A percentile compares a stretch with the other conserved stretches of the same genome.
phyloP scores from a whole-genome alignment of 2,329 filamentous ascomycete species.

The Ophiostoma montium region DNA sequence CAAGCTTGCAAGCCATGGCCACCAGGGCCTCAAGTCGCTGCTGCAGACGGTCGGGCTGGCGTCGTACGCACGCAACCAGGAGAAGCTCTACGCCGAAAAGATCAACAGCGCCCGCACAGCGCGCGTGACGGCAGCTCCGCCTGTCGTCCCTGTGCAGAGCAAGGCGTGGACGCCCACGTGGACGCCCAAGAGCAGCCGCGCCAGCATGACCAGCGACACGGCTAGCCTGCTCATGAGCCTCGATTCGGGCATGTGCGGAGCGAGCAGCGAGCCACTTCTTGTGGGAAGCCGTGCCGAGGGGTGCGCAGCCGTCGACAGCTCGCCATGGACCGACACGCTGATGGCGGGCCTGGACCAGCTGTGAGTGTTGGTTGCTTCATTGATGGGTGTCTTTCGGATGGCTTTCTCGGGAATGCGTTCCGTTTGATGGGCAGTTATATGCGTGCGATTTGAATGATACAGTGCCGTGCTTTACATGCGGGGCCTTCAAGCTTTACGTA shows the following conservation, averaged over 20 bases:
- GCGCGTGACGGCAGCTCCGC: not conserved
- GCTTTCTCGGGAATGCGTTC: too few species aligned
- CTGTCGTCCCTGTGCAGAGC: not conserved
- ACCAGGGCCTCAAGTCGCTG: slow-evolving; percentile 8
- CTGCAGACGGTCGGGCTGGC: slow-evolving; percentile 11
- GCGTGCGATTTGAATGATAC: too few species aligned
- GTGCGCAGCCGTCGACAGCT: too few species aligned
- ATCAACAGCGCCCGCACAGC: not conserved
- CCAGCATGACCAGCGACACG: not conserved
- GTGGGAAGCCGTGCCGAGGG: not conserved
- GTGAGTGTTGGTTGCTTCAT: not conserved
- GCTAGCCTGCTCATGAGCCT: not conserved
- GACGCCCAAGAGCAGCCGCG: too few species aligned
- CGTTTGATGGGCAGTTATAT: too few species aligned
- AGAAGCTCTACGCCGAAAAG: not conserved
- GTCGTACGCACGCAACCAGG: slow-evolving; percentile 4
- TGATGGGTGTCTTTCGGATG: too few species aligned
- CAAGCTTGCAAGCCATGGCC: slow-evolving; percentile 6
- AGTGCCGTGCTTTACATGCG: too few species aligned
- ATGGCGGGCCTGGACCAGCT: not conserved
- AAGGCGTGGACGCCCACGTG: not conserved
- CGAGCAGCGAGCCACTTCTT: too few species aligned
- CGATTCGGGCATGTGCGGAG: not conserved
- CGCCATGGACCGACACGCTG: not conserved
- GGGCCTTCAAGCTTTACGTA: too few species aligned